These are phyloP conservation scores for Arthrobotrys entomopaga DNA, from an alignment of 2,329 filamentous ascomycete genomes.

Conservation along the genomic window DNA sequence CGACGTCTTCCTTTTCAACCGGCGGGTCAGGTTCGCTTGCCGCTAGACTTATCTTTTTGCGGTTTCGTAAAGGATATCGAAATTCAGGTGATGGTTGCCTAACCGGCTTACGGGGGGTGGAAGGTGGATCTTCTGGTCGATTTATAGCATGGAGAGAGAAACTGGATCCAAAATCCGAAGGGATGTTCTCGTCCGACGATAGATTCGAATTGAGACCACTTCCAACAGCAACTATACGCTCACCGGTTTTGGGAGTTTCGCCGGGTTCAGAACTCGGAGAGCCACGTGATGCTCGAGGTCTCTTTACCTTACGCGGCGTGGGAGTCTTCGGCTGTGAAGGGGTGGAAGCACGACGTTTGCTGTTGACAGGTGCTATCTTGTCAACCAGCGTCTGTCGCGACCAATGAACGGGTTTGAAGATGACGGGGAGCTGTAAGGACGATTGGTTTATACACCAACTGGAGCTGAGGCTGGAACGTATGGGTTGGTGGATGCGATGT, in stretches of 20 bases:
- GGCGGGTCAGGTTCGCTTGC: not conserved
- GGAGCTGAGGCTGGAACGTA: not conserved
- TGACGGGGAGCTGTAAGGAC: not conserved
- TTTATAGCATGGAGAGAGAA: not conserved
- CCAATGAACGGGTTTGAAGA: not conserved
- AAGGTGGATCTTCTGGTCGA: constrained; percentile 20
- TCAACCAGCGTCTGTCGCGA: constrained; percentile 10
- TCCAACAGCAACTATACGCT: no score
- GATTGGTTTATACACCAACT: not conserved
- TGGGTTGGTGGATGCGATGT: constrained; percentile 1
- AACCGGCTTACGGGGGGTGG: constrained; percentile 9
- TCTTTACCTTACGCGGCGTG: constrained; percentile 4
- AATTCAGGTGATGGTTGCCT: constrained; percentile 14
- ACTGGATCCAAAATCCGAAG: constrained; percentile 1
- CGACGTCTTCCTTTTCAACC: not conserved
- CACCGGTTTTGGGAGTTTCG: no score
- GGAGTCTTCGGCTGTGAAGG: constrained; percentile 11
- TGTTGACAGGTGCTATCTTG: constrained; percentile 41
- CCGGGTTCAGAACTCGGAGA: no score
- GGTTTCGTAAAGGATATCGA: constrained; percentile 30
- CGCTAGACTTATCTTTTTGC: not conserved
- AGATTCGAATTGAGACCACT: no score
- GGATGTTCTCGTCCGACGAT: no score
- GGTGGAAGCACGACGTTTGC: constrained; percentile 25
- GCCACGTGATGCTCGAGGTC: not conserved